Base-by-base conservation (phyloP, 306 rosid genomes). In the Trifolium fragiferum region DNA sequence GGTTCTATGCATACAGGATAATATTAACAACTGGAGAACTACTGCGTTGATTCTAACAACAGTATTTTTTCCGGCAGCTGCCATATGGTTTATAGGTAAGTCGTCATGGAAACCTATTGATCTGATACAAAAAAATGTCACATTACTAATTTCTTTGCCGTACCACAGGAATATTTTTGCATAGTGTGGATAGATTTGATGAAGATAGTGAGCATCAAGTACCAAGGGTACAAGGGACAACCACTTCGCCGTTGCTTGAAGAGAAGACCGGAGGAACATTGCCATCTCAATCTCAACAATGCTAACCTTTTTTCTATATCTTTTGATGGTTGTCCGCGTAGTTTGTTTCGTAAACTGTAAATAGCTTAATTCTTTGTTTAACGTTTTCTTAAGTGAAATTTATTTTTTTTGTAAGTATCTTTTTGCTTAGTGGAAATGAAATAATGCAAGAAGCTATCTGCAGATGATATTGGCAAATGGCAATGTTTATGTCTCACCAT, bases 21-120 rank as follows among this genome's bases (percentile, higher is more conserved):
- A 18, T 18, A 35, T 91, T 21, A 59, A 93, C 73, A 87, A 91
- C 81, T 93, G 98, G 98, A 88, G 98, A 77, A 73, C 65, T 8
- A 89, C 92, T 13, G 70, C 96, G 10, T 86, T 93, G 84, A 81
- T 89, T 76, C 87, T 93, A 72, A 89, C 96, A 11, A 78, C 92
- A 8, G 33, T 93, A 82, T 80, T 91, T 63, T 87, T 93, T 33
- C 91, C 87, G 13, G 89, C 98, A 64, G 91, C 96, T 23, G 79
- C 18, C 41, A 72, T 91, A 76, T 93, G 98, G 98, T 93, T 93
- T 30, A 68, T 80, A 4, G 98, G 98, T 93, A 62, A 82, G 79
- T 67, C 79, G 27, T 65, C 65, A 12, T 40, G 18, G 51, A 25
- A 71, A 61, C 54, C 4, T n/a, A 33, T 74, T 64, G 68, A 15